A percentile compares a stretch with the other conserved stretches of the same genome.
Evolutionary conservation across 805 yeast species (phyloP).

Genomic region (Vanderwaltozyma yarrowii): DNA sequence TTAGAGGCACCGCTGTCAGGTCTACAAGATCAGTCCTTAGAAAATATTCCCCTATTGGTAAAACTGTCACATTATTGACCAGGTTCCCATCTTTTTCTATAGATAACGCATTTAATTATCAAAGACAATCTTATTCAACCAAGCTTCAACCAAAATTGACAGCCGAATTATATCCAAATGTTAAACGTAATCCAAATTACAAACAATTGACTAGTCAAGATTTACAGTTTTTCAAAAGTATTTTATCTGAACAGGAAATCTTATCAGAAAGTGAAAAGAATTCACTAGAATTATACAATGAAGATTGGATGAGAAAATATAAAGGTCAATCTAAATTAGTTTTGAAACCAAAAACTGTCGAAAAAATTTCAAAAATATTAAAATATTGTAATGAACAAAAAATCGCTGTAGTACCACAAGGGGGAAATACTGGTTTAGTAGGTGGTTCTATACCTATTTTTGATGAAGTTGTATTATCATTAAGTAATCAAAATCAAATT

Average conservation of each 20-base stretch:
- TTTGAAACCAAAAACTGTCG: slow-evolving; percentile 70
- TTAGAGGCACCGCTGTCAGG: neutral
- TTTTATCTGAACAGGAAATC: slow-evolving; percentile 43
- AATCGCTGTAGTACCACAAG: slow-evolving; percentile 89
- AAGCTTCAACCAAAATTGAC: slow-evolving; percentile 38
- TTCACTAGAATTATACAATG: slow-evolving; percentile 64
- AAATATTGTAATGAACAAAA: slow-evolving; percentile 68
- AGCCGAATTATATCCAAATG: slow-evolving; percentile 55
- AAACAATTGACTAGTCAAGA: slow-evolving; percentile 47
- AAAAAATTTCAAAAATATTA: slow-evolving; percentile 66
- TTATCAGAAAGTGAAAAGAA: slow-evolving; percentile 41
- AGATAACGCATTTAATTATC: too few relatives aligned
- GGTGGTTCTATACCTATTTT: slow-evolving; percentile 91
- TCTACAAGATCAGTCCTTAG: neutral
- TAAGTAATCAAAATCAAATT: slow-evolving; percentile 62
- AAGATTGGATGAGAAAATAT: slow-evolving; percentile 92
- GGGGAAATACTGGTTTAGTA: slow-evolving; percentile 93
- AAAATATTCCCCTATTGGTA: neutral
- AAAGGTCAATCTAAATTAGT: slow-evolving; percentile 77
- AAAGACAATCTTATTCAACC: slow-evolving; percentile 9
- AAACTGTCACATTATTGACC: too few relatives aligned
- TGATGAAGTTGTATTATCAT: slow-evolving; percentile 74
- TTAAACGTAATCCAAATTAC: slow-evolving; percentile 41
- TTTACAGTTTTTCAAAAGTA: slow-evolving; percentile 45
- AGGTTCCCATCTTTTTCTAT: too few relatives aligned